These are phyloP conservation scores for Plasmodium blacklocki DNA, from an alignment of 169 alveolate species.

Conservation along the genomic window DNA sequence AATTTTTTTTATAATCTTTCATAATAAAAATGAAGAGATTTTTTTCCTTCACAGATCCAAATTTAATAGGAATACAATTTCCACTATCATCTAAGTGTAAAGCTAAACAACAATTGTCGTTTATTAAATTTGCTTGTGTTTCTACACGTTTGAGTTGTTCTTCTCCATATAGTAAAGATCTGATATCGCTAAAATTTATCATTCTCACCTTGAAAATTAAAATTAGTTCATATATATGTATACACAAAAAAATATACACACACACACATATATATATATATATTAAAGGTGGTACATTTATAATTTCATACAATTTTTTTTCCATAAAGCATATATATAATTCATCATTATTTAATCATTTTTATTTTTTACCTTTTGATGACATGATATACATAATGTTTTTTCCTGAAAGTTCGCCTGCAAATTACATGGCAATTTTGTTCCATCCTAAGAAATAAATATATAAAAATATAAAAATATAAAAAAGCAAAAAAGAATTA, in stretches of 20 bases:
- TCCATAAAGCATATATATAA: no score
- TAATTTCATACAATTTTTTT: no score
- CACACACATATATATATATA: neutral
- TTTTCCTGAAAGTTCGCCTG: slow-evolving; percentile 73
- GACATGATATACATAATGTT: slow-evolving; percentile 74
- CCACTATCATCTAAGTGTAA: slow-evolving; percentile 90
- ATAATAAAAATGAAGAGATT: slow-evolving; percentile 83
- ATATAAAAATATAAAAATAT: no score
- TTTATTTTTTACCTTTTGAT: slow-evolving; percentile 33
- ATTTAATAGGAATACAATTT: slow-evolving; percentile 89
- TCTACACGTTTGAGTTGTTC: slow-evolving; percentile 89
- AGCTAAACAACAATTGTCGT: slow-evolving; percentile 87
- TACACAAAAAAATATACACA: neutral
- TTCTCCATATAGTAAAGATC: slow-evolving; percentile 85
- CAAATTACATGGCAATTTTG: slow-evolving; percentile 71
- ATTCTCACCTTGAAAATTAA: slow-evolving; percentile 80
- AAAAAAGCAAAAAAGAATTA: no score
- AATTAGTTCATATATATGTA: slow-evolving; percentile 1
- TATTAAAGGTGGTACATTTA: neutral
- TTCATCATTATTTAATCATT: no score
- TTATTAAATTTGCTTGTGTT: slow-evolving; percentile 85
- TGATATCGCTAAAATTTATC: slow-evolving; percentile 83
- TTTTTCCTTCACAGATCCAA: slow-evolving; percentile 86
- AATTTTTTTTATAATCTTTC: slow-evolving; percentile 80
- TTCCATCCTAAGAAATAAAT: slow-evolving; percentile 30